Evolutionary conservation across 2,329 filamentous ascomycete genomes (phyloP), one percentile per base, ranked within the genome.

Genomic region (Aspergillus cejpii): DNA sequence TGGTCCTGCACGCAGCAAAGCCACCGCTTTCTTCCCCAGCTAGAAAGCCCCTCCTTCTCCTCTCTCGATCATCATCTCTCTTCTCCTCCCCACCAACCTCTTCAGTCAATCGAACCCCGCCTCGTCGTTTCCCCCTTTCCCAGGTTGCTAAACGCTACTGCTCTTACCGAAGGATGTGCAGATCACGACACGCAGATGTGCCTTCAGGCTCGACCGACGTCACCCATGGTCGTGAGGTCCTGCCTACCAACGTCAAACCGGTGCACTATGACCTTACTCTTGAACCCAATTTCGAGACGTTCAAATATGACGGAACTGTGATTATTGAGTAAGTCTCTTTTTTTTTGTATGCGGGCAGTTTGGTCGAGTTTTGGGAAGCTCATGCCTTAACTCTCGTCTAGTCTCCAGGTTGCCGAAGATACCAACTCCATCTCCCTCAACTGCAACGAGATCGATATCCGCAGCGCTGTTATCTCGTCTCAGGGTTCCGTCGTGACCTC

Each of bases 191-290:
- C 45, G 74, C 73, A 57, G 79, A 78, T 52, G 69, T 67, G 51
- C 72, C 69, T 50, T 73, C 75, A 44, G 74, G 73, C 51, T 72
- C 77, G 56, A 78, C 75, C 58, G 72, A 82, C 63, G 74, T 84
- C 56, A 69, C 76, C 41, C 76, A 78, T 56, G 81, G 79, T 53
- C 83, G 91, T 59, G 85, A 94, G 74, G 84, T 97, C 54, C 77
- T 97, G 58, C 92, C 91, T 41, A 82, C 83, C 69, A 94, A 96
- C 63, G 88, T 96, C 60, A 85, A 91, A 66, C 90, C 91, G n/a
- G 71, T 77, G 29, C 89, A 97, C 72, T 97, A 97, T 71, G 81
- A 94, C 67, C 71, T 97, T 57, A 92, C 87, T 1, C 76, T 97
- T 51, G 92, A 97, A 72, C 89, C 91, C 43, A 81, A 96, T 72